Base-by-base conservation (phyloP, 495 filamentous ascomycete genomes). In the Hypomontagnella submonticulosa region DNA sequence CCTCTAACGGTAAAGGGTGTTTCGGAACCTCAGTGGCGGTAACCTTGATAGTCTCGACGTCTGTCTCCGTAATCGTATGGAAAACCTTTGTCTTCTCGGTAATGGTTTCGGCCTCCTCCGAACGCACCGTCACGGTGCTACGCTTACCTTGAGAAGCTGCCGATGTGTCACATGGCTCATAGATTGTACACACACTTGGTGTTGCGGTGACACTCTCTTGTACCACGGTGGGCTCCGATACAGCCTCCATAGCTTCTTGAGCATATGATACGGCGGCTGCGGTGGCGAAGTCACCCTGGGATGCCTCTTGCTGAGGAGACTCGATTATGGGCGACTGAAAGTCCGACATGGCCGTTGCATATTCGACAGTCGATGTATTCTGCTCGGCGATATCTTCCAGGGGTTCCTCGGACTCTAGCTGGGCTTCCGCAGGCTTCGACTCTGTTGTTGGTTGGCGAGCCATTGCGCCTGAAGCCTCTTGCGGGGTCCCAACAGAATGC, bases 1-100 rank as follows among this genome's bases (percentile, higher is more conserved):
- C 61, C 1, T 56, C 58, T 0, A 63, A 70, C 13, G 46, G 20
- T 5, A 33, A 19, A 16, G 23, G 32, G 15, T 57, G 42, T 4
- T 46, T 15, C 13, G 59, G 16, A n/a, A 27, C 32, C 18, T 73
- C 66, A 0, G 75, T 73, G 0, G 73, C 58, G 7, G 73, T 54
- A 13, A 67, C 58, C 11, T 57, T 51, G 46, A 71, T 46, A 2
- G 60, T 69, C 50, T 67, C 67, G 1, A 65, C 32, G 36, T 67
- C 72, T 9, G 73, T 73, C 53, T 72, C 65, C 2, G 77, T 79
- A n/a, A 78, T 70, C 1, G 77, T 79, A 53, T 79, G 75, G 19
- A 75, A 69, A 7, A 81, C 68, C 0, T 76, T 71, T 50, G 62
- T 77, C 53, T 70, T 71, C 61, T 75, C 63, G 3, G 64, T 76